These are phyloP conservation scores for Aquilaria sinensis DNA, from an alignment of 345 rosid genomes.

Conservation along the genomic window DNA sequence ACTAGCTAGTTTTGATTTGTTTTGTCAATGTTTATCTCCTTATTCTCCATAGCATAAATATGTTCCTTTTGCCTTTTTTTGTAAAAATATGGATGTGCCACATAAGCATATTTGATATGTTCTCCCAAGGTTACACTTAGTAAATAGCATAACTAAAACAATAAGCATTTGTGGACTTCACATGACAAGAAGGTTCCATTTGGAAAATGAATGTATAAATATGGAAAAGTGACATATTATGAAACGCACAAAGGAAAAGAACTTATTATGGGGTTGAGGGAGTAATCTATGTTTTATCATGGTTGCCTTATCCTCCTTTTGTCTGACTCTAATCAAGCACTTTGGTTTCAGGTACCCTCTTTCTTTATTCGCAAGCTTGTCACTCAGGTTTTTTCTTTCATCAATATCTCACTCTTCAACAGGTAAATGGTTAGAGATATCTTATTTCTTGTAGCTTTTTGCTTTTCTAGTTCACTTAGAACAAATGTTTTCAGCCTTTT, in stretches of 20 bases:
- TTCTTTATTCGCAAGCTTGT: slow-evolving; percentile 94
- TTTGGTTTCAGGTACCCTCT: slow-evolving; percentile 69
- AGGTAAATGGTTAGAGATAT: slow-evolving; percentile 39
- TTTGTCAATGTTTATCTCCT: too few relatives aligned
- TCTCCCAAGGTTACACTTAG: too few relatives aligned
- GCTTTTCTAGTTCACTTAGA: slow-evolving; percentile 1
- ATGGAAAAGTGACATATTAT: too few relatives aligned
- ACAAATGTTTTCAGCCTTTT: slow-evolving; percentile 54
- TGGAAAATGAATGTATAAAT: background rate
- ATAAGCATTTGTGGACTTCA: too few relatives aligned
- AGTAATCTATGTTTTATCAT: slow-evolving; percentile 4
- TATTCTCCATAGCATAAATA: too few relatives aligned
- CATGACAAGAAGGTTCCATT: background rate
- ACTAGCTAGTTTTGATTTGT: too few relatives aligned
- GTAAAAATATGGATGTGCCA: too few relatives aligned
- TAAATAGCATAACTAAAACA: too few relatives aligned
- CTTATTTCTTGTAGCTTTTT: slow-evolving; percentile 5
- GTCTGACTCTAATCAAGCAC: slow-evolving; percentile 16
- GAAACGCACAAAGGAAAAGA: too few relatives aligned
- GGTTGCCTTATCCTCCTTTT: slow-evolving; percentile 1
- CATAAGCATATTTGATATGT: too few relatives aligned
- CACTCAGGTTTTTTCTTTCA: slow-evolving; percentile 96
- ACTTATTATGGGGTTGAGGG: background rate
- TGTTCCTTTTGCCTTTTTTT: too few relatives aligned
- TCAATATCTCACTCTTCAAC: slow-evolving; percentile 92